Evolutionary conservation across 345 rosid species (phyloP).

Genomic region (Litchi chinensis): DNA sequence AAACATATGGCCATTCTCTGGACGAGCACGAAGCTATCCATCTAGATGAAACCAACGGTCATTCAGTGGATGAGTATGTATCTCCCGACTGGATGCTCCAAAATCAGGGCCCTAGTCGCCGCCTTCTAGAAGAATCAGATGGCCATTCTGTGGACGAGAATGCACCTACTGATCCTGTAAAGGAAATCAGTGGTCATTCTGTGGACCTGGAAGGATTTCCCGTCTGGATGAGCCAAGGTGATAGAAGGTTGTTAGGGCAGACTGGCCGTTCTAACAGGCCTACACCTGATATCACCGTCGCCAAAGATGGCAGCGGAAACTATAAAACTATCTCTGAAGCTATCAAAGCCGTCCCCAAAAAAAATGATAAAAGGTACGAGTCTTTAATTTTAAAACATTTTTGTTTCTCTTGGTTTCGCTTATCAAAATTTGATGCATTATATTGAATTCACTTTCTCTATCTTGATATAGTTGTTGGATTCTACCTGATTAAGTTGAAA

Average conservation of each 20-base stretch:
- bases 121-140: conserved; percentile 9
- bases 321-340: conserved; percentile 69
- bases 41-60: conserved; percentile 7
- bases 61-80: conserved; percentile 31
- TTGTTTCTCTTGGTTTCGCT: background rate
- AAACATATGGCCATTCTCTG: too few species aligned
- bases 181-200: conserved; percentile 13
- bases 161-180: conserved; percentile 31
- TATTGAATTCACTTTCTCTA: too few species aligned
- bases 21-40: too few species aligned
- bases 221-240: conserved; percentile 56
- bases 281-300: conserved; percentile 63
- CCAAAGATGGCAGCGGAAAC: conserved; percentile 81
- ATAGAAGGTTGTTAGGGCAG: conserved; percentile 55
- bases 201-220: conserved; percentile 45
- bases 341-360: conserved; percentile 58
- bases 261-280: conserved; percentile 29
- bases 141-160: conserved; percentile 26
- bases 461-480: too few species aligned
- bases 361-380: conserved; percentile 56
- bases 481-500: too few species aligned
- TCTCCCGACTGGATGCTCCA: conserved; percentile 57
- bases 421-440: too few species aligned
- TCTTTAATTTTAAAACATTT: too few species aligned
- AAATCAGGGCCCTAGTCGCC: conserved; percentile 29